Base-by-base conservation (phyloP, 176 grass and related monocot species). In the Bolboschoenus planiculmis region DNA sequence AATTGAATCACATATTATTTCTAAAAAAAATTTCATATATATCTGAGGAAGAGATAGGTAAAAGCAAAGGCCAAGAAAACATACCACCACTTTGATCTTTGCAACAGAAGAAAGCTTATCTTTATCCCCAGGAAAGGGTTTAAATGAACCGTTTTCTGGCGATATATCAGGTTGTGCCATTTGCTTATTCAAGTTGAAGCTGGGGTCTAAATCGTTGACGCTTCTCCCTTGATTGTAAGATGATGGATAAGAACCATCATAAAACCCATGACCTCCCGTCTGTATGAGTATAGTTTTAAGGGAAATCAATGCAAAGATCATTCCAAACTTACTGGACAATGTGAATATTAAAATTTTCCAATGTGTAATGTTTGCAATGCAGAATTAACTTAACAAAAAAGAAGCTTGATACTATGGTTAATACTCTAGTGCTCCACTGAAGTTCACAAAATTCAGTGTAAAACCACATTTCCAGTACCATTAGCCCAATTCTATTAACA, bases 1-100 rank as follows among this genome's bases (percentile, higher is more conserved):
- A 88, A 83, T 82, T 16, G 46, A 50, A 68, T 68, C 54, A 80
- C 24, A 72, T 56, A 0, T 9, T 72, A 77, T 34, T 70, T 21
- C 16, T 35, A 16, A 46, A 6, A n/a, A 42, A n/a, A 13, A 54
- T 64, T 36, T 63, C 13, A 35, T 63, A 63, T 9, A 48, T n/a
- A 4, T 72, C 39, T 53, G 61, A 36, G 14, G 7, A 36, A 71
- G 3, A 34, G 35, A 84, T 30, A 87, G 40, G 65, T 55, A 74
- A 44, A 84, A 60, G 15, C 43, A 15, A 79, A 76, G 66, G 56
- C 26, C 2, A 77, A 72, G 83, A 61, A 43, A 87, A 70, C 96
- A 71, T 93, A 99, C 97, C 97, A 99, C 97, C 50, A 99, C 97
- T 99, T 99, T 99, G 84, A 99, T 99, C 86, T 99, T 99, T 1